Conservation (phyloP, 495 filamentous ascomycete species). For the Pyronema omphalodes region DNA sequence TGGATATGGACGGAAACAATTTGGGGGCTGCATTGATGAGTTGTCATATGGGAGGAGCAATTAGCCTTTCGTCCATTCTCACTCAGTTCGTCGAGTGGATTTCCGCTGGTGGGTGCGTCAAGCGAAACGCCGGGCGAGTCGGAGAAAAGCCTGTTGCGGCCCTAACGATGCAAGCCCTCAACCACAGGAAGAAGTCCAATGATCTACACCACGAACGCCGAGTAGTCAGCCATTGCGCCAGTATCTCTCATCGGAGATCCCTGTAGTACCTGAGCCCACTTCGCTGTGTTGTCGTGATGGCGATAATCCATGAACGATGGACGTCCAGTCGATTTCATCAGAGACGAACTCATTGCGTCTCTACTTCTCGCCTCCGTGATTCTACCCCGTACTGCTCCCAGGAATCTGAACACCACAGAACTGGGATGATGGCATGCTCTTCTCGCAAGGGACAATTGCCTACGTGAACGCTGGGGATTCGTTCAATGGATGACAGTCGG, state of each 20-base stretch:
- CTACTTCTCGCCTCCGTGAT: too few species aligned
- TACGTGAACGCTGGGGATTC: conserved; percentile 24
- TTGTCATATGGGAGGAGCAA: conserved; percentile 13
- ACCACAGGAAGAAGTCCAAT: not conserved
- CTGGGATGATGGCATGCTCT: not conserved
- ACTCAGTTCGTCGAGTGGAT: not conserved
- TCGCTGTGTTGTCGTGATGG: conserved; percentile 1
- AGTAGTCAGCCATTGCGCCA: not conserved
- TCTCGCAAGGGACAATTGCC: conserved; percentile 7
- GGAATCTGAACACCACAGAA: not conserved
- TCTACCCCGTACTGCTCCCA: too few species aligned
- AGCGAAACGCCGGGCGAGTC: conserved; percentile 1
- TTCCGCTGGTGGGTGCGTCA: not conserved
- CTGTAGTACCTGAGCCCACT: not conserved
- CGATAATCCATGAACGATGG: not conserved
- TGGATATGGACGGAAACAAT: conserved; percentile 24
- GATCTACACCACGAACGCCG: not conserved
- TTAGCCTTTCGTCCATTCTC: conserved; percentile 2
- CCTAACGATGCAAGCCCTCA: not conserved
- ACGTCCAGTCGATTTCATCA: too few species aligned
- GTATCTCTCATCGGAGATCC: not conserved
- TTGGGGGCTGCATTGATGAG: conserved; percentile 23
- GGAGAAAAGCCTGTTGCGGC: conserved; percentile 5
- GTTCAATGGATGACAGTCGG: conserved; percentile 4
- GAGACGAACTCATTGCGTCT: too few species aligned